Evolutionary conservation across 345 rosid species (phyloP).

Genomic region (Eucalyptus victrix): DNA sequence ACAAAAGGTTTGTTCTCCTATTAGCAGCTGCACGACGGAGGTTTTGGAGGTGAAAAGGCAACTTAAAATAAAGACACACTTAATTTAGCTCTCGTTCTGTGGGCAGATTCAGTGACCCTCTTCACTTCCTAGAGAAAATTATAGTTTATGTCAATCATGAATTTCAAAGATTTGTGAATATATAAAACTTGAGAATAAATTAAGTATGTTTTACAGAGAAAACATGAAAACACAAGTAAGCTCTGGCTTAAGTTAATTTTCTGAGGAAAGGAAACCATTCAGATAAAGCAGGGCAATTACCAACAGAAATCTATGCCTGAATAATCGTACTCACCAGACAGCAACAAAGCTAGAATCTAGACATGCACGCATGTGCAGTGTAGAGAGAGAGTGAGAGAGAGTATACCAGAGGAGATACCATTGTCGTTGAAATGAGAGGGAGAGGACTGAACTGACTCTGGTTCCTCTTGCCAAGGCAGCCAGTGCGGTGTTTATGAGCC

Average conservation of each 20-base stretch:
- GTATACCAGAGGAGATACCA: slow-evolving; percentile 2
- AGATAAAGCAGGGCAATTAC: no score
- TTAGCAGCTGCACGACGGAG: slow-evolving; percentile 43
- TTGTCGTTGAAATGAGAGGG: slow-evolving; percentile 47
- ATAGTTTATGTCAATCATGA: no score
- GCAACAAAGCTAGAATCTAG: background rate
- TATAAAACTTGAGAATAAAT: no score
- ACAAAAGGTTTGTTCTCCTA: slow-evolving; percentile 43
- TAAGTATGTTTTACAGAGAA: no score
- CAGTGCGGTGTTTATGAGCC: slow-evolving; percentile 69
- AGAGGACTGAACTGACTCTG: slow-evolving; percentile 42
- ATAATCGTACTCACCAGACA: background rate
- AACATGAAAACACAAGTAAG: no score
- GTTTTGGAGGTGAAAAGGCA: slow-evolving; percentile 14
- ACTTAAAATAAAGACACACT: slow-evolving; percentile 4
- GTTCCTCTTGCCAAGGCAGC: slow-evolving; percentile 55
- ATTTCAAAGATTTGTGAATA: no score
- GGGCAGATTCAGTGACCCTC: no score
- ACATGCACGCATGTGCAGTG: background rate
- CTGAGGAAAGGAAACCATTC: no score
- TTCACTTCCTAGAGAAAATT: no score
- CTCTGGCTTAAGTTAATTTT: no score
- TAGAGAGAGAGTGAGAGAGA: background rate
- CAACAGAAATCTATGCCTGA: no score
- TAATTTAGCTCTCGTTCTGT: no score